Base-by-base conservation (phyloP, 352 stramenopile genomes). In the Globisporangium nodosum region DNA sequence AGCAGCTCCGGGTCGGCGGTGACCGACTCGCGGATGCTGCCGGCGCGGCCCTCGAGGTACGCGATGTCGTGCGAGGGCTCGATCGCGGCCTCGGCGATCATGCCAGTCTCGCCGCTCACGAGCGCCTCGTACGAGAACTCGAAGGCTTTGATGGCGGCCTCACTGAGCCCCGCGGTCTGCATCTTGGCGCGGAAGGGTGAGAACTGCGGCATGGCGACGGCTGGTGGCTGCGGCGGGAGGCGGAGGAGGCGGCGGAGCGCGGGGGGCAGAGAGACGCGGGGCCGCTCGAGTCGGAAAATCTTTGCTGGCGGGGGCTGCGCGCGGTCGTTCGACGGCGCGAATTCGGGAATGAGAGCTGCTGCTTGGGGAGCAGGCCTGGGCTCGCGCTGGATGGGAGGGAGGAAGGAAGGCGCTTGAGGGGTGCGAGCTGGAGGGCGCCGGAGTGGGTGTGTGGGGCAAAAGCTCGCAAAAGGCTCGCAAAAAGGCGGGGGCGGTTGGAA, bases 111-210 rank as follows among this genome's bases (percentile, higher is more conserved):
- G 65, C 91, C 91, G 60, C 85, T 91, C 63, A 95, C 81, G 47
- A 99, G 90, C 31, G 95, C 95, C 51, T 96, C 85, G 81, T 98
- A 99, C 49, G 94, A 98, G 68, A 92, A 98, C 83, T 98, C 93
- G 65, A 99, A 99, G 50, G 97, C 94, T 65, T 97, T 95, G 77
- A 99, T 98, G 59, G 96, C 96, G 20, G 96, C 96, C 40, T 92
- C 78, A 60, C 91, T 97, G 59, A 98, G 89, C 49, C 95, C 94
- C 24, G 96, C 97, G 37, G 82, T 82, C 69, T 96, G 77, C 97
- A 99, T 99, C 86, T 99, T 99, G 66, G 84, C 71, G 80, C 97
- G 81, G 73, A 88, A 96, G 18, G 74, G 78, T 56, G 79, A 74
- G 62, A 92, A 96, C 52, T 73, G 58, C 8, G 73, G 56, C 80